phyloP scores from a whole-genome alignment of 805 yeast genomes.

The Pichia cephalocereana region DNA sequence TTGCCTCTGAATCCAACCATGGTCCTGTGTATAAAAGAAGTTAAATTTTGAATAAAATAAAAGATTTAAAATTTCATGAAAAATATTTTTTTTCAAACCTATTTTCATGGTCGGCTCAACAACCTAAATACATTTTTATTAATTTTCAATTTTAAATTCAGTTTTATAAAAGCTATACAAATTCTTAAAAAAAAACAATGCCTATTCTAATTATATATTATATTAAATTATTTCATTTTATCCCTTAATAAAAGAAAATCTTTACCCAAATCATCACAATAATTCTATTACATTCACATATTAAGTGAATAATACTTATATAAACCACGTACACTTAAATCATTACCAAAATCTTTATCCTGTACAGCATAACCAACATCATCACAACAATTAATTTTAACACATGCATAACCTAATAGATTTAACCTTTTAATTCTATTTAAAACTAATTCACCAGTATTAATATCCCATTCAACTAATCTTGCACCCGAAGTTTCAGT shows the following conservation, averaged over 20 bases:
- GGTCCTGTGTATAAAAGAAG: too few species aligned
- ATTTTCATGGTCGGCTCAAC: too few species aligned
- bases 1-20: not conserved
- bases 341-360: constrained; percentile 44
- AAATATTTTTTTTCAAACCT: too few species aligned
- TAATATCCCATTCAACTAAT: constrained; percentile 46
- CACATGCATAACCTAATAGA: constrained; percentile 43
- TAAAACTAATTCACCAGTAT: constrained; percentile 52
- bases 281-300: constrained; percentile 20
- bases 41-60: too few species aligned
- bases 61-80: too few species aligned
- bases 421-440: constrained; percentile 36
- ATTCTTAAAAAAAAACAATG: too few species aligned
- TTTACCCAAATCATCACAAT: not conserved
- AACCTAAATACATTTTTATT: too few species aligned
- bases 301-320: constrained; percentile 50
- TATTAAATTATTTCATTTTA: not conserved
- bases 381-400: constrained; percentile 45
- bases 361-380: constrained; percentile 36
- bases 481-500: constrained; percentile 23
- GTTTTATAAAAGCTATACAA: too few species aligned
- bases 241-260: not conserved
- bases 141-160: too few species aligned
- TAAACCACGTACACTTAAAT: constrained; percentile 41
- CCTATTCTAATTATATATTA: too few species aligned